phyloP scores from a whole-genome alignment of 345 rosid species.

The Rhodamnia argentea region DNA sequence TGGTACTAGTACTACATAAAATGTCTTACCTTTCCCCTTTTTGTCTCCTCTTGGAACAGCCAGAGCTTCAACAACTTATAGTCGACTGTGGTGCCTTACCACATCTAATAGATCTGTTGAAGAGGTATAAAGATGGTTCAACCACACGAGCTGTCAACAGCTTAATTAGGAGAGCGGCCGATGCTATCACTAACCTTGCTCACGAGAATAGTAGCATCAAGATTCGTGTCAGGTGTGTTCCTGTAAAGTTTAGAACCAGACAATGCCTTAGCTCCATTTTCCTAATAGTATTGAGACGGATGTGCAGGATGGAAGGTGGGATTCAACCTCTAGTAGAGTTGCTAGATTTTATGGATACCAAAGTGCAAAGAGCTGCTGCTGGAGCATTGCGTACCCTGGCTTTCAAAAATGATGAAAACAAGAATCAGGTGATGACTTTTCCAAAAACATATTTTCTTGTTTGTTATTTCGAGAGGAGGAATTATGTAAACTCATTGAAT shows the following conservation, averaged over 20 bases:
- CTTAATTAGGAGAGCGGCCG: conserved; percentile 94
- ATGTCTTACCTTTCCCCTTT: conserved; percentile 4
- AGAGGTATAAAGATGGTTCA: conserved; percentile 54
- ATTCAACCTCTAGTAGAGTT: conserved; percentile 95
- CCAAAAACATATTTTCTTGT: background rate
- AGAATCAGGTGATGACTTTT: conserved; percentile 53
- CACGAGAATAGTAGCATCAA: conserved; percentile 95
- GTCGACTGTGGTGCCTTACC: conserved; percentile 87
- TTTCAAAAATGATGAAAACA: conserved; percentile 91
- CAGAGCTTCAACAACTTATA: conserved; percentile 95
- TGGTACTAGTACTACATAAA: background rate
- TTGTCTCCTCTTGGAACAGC: conserved; percentile 48
- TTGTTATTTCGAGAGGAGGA: background rate
- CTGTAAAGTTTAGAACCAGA: background rate
- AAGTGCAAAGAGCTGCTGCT: conserved; percentile 99
- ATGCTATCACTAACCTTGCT: conserved; percentile 98
- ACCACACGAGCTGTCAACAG: conserved; percentile 69
- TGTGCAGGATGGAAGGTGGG: conserved; percentile 81
- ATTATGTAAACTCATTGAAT: conserved; percentile 1
- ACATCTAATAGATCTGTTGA: conserved; percentile 73
- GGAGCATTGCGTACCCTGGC: conserved; percentile 96
- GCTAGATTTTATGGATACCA: conserved; percentile 75
- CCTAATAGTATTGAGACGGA: background rate
- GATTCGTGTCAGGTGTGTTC: conserved; percentile 81
- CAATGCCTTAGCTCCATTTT: background rate